A percentile compares a stretch with the other conserved stretches of the same genome.
These are phyloP conservation scores for Rhynchospora breviuscula DNA, from an alignment of 176 grass and related monocot genomes.

Conservation along the genomic window DNA sequence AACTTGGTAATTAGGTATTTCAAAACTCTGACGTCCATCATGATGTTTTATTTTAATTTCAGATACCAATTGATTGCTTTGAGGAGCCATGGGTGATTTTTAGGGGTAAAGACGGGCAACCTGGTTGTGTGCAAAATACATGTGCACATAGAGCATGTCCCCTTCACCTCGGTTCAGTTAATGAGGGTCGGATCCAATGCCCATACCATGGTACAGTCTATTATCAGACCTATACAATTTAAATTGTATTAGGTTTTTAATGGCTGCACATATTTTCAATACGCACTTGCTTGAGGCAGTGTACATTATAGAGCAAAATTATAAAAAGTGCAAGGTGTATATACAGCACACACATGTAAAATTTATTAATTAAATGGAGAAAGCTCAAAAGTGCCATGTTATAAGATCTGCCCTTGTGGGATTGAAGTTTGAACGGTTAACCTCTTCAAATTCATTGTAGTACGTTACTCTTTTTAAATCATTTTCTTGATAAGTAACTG, in stretches of 20 bases:
- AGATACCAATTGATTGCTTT: conserved; percentile 97
- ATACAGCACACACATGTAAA: background rate
- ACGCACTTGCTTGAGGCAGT: background rate
- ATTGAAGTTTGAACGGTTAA: background rate
- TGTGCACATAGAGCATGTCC: conserved; percentile 98
- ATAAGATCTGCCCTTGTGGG: background rate
- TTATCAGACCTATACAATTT: background rate
- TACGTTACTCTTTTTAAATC: background rate
- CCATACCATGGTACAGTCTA: conserved; percentile 85
- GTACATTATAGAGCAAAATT: background rate
- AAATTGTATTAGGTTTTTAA: background rate
- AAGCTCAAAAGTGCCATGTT: background rate
- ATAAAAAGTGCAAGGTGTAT: background rate
- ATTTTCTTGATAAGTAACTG: conserved; percentile 15
- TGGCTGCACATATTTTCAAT: background rate
- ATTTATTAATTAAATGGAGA: background rate
- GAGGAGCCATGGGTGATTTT: conserved; percentile 97
- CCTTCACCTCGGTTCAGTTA: conserved; percentile 93
- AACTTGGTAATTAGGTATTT: background rate
- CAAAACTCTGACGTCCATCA: conserved; percentile 1
- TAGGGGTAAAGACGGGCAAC: conserved; percentile 72
- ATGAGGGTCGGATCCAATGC: conserved; percentile 86
- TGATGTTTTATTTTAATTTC: conserved; percentile 5
- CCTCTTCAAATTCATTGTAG: background rate
- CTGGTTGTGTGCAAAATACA: conserved; percentile 90